These are phyloP conservation scores for Primulina tabacum DNA, from an alignment of 257 asterid genomes.

Conservation along the genomic window DNA sequence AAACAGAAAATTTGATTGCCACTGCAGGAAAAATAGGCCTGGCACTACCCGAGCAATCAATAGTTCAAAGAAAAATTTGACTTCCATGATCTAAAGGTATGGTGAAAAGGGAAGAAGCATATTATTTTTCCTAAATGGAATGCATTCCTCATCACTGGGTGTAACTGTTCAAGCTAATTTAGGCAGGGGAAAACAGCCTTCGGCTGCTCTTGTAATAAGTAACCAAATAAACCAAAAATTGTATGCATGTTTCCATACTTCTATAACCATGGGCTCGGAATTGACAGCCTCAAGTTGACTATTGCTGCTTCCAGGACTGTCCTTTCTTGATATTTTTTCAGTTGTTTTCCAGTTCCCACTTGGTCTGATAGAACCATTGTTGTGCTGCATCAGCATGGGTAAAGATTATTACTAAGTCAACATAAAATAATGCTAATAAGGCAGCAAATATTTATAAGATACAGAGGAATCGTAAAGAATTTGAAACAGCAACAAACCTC, in stretches of 20 bases:
- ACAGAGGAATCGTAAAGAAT: slow-evolving; percentile 18
- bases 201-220: neutral
- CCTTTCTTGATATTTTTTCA: slow-evolving; percentile 23
- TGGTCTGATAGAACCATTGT: slow-evolving; percentile 28
- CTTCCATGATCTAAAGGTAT: neutral
- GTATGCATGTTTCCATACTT: slow-evolving; percentile 35
- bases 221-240: neutral
- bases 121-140: neutral
- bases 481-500: slow-evolving; percentile 13
- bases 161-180: neutral
- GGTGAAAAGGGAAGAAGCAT: neutral
- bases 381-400: slow-evolving; percentile 31
- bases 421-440: slow-evolving; percentile 9
- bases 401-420: slow-evolving; percentile 27
- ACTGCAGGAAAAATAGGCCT: slow-evolving; percentile 5
- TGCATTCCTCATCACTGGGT: neutral
- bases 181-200: neutral
- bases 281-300: slow-evolving; percentile 26
- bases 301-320: slow-evolving; percentile 32
- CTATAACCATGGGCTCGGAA: slow-evolving; percentile 22
- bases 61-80: neutral
- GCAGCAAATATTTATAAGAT: slow-evolving; percentile 3
- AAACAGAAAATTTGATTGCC: neutral
- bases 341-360: slow-evolving; percentile 25
- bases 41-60: slow-evolving; percentile 7